Evolutionary conservation across 306 rosid species (phyloP), one percentile per base, ranked within the genome.

Genomic region (Luffa aegyptiaca): DNA sequence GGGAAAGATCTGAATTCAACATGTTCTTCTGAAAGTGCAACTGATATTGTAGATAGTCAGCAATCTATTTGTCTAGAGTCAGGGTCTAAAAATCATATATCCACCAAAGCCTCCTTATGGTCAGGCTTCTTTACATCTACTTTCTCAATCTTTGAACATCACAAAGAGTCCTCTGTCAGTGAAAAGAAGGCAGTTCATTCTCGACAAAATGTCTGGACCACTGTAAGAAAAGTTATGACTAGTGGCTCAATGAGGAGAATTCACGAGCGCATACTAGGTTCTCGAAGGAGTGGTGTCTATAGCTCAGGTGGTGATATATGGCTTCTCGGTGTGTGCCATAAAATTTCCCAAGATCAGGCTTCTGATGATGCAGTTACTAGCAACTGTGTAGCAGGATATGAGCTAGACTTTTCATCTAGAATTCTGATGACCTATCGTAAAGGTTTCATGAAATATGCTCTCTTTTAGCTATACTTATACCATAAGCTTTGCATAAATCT

Each of bases 261-360:
- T 80, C 96, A 95, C 0, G 99, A 95, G 81, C 92, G 94, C 52
- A 82, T 93, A 35, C 82, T 95, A 18, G 97, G 99, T 80, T 83
- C 92, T 55, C 83, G 87, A 86, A 86, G 90, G 84, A 86, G 87
- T 21, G 96, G 90, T 75, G 62, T 93, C 78, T 87, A 90, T 39
- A 86, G 84, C 82, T 89, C 94, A 39, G 90, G 90, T 61, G 94
- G 97, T 71, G 97, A 95, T 82, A 82, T 95, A 84, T 95, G 99
- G 97, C 96, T 95, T 88, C 89, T 95, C 42, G 99, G 99, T 33
- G 90, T 90, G 36, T 89, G 91, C 86, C 90, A 95, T 83, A 88
- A 83, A 36, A 41, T 90, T 62, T 83, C 88, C 13, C 93, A 79
- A 71, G 90, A 86, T 36, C 92, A 90, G 62, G 79, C 89, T 56